Conservation (phyloP, 2,329 filamentous ascomycete genomes). For the Zalaria obscura region DNA sequence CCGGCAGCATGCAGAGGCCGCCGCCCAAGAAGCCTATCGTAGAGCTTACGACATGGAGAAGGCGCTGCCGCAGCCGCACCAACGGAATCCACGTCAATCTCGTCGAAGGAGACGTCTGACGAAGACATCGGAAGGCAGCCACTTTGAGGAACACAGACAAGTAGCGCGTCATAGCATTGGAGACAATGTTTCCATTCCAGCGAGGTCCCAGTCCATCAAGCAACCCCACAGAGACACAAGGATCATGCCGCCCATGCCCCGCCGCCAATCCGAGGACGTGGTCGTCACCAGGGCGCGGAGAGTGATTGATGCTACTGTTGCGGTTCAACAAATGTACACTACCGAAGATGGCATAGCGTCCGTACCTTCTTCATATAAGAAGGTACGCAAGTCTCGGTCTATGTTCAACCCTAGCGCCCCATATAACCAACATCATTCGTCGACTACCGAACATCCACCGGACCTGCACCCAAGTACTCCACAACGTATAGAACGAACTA, state of each 20-base stretch:
- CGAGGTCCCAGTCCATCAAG: background rate
- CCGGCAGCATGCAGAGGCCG: constrained; percentile 42
- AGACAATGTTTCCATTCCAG: background rate
- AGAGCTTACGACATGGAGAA: constrained; percentile 32
- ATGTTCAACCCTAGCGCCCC: background rate
- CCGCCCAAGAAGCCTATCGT: constrained; percentile 46
- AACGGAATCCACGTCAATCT: background rate
- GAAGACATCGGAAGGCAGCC: constrained; percentile 17
- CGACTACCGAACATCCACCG: background rate
- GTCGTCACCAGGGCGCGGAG: constrained; percentile 9
- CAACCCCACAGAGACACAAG: background rate
- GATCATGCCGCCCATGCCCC: background rate
- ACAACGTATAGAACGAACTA: background rate
- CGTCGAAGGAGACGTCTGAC: constrained; percentile 1
- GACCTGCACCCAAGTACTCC: constrained; percentile 1
- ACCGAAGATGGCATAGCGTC: background rate
- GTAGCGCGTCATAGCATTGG: background rate
- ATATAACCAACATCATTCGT: background rate
- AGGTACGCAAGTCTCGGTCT: background rate
- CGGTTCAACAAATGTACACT: background rate
- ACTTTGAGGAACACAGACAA: constrained; percentile 16
- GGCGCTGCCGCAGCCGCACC: constrained; percentile 1
- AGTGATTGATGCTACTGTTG: background rate
- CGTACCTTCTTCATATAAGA: background rate
- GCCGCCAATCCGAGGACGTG: constrained; percentile 6